A percentile compares a stretch with the other conserved stretches of the same genome.
phyloP scores from a whole-genome alignment of 2,329 filamentous ascomycete species.

The Pseudocercospora pini-densiflorae region DNA sequence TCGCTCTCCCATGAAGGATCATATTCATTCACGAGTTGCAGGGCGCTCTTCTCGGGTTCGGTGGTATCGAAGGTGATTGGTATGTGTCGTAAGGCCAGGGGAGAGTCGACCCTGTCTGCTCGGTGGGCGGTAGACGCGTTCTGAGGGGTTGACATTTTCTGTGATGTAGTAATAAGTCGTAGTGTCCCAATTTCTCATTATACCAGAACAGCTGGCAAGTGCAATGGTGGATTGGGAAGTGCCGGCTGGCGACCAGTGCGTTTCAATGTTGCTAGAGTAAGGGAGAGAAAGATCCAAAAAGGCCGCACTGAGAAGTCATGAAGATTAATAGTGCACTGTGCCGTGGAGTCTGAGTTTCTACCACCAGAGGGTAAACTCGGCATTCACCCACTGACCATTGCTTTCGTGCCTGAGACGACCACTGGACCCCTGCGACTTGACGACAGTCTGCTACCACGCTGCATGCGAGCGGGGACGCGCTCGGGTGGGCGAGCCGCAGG shows the following conservation, averaged over 20 bases:
- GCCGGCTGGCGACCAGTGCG: conserved; percentile 3
- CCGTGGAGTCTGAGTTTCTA: neutral
- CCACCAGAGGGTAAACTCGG: neutral
- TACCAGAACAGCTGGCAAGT: conserved; percentile 8
- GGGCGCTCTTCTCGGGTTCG: conserved; percentile 78
- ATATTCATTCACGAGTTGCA: conserved; percentile 76
- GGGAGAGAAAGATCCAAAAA: neutral
- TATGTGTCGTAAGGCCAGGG: conserved; percentile 57
- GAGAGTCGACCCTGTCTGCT: conserved; percentile 37
- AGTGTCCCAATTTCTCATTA: conserved; percentile 23
- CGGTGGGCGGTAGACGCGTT: conserved; percentile 30
- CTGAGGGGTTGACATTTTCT: conserved; percentile 28
- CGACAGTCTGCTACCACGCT: conserved; percentile 5
- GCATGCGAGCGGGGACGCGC: conserved; percentile 12
- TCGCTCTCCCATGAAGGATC: conserved; percentile 80
- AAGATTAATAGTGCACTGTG: neutral
- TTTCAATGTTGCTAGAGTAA: neutral
- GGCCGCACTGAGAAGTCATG: neutral
- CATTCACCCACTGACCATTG: conserved; percentile 1
- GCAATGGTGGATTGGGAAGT: neutral
- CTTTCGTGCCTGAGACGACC: conserved; percentile 10
- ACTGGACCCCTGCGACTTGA: conserved; percentile 8
- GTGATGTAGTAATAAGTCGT: conserved; percentile 16
- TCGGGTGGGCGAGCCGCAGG: neutral
- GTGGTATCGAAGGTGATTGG: conserved; percentile 77